A percentile compares a stretch with the other conserved stretches of the same genome.
phyloP scores from a whole-genome alignment of 108 stramenopile species.

The Cyclotella choctawhatcheeana region DNA sequence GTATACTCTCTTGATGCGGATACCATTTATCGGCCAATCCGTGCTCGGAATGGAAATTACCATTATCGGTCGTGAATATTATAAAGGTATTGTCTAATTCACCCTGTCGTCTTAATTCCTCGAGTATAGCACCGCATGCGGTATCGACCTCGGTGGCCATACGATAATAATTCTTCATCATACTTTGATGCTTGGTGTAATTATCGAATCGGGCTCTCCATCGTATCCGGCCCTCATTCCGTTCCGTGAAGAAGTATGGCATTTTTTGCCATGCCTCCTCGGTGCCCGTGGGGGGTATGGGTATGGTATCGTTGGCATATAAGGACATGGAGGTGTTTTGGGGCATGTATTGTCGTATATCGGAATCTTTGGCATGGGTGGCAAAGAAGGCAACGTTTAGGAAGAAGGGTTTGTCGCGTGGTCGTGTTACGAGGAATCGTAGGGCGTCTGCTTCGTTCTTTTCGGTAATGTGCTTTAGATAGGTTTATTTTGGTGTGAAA shows the following conservation, averaged over 20 bases:
- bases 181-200: slow-evolving; percentile 54
- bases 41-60: slow-evolving; percentile 73
- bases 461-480: slow-evolving; percentile 77
- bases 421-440: slow-evolving; percentile 59
- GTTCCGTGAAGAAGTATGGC: slow-evolving; percentile 58
- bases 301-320: slow-evolving; percentile 63
- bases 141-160: slow-evolving; percentile 60
- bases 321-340: slow-evolving; percentile 46
- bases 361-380: slow-evolving; percentile 61
- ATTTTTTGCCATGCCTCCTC: slow-evolving; percentile 48
- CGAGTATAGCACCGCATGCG: slow-evolving; percentile 57
- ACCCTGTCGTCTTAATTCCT: slow-evolving; percentile 59
- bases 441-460: slow-evolving; percentile 67
- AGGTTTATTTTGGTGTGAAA: too few relatives aligned
- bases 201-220: slow-evolving; percentile 63
- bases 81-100: slow-evolving; percentile 70
- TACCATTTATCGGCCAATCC: slow-evolving; percentile 58
- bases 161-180: slow-evolving; percentile 82
- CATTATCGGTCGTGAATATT: slow-evolving; percentile 90
- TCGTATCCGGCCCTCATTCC: slow-evolving; percentile 72
- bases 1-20: slow-evolving; percentile 81
- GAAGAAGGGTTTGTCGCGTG: slow-evolving; percentile 68
- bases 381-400: slow-evolving; percentile 83
- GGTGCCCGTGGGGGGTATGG: slow-evolving; percentile 53
- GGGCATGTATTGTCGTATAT: slow-evolving; percentile 55